Base-by-base conservation (phyloP, 306 rosid genomes). In the Boehmeria nivea region DNA sequence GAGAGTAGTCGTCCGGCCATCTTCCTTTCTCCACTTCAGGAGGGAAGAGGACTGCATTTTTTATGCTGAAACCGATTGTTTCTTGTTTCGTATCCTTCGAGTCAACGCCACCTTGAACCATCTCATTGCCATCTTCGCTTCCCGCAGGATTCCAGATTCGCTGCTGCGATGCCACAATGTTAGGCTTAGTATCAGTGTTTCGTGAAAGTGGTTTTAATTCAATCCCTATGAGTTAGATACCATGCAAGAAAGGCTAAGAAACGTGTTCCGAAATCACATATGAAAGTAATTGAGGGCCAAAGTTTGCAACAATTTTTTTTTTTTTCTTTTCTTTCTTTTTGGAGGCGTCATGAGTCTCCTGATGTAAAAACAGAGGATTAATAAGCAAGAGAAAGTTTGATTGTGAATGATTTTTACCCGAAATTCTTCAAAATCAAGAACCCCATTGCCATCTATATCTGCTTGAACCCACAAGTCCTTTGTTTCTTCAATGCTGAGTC, bases 1-100 rank as follows among this genome's bases (percentile, higher is more conserved):
- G 95, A 23, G 80, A 83, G 59, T 83, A 89, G 67, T 89, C 81
- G 25, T 89, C 94, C 1, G 97, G 97, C 97, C 97, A 89, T 36
- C 73, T 77, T 60, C 97, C 97, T 63, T 70, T 86, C 87, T 89
- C 97, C 33, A 74, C 95, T 59, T 89, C 97, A 13, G 95, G 83
- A 63, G 97, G 97, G 69, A 74, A 89, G 47, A 89, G 57, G 36
- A 84, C 94, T 27, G 97, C 97, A 36, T 89, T 78, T 69, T 89
- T 80, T 1, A 89, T 80, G 33, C 83, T 78, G 36, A 89, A 89
- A 48, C 97, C 97, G 56, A 86, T 72, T 18, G 78, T 76, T 65
- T 77, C 88, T 27, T 79, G 85, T 62, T 64, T 82, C 58, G 4
- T 58, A 22, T 66, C 80, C n/a, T n/a, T n/a, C n/a, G n/a, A n/a